A percentile compares a stretch with the other conserved stretches of the same genome.
Conservation (phyloP, 352 stramenopile genomes). For the Phytopythium delawarense region DNA sequence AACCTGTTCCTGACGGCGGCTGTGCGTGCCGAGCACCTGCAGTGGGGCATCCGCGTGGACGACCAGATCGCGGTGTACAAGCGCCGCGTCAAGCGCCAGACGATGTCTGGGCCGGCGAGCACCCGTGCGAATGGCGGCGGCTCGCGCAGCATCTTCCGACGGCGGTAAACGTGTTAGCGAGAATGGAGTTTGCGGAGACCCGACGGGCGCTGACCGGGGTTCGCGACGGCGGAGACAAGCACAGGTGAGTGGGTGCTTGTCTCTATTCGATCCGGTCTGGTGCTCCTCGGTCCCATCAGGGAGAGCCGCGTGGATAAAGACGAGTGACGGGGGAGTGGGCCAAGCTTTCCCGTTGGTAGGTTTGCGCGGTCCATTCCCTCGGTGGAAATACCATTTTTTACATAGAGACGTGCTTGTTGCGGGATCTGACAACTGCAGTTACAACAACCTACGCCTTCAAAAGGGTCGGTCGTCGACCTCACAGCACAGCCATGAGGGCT, state of each 20-base stretch:
- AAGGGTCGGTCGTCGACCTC: too few species aligned
- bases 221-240: neutral
- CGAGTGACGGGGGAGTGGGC: slow-evolving; percentile 2
- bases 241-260: neutral
- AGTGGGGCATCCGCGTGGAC: slow-evolving; percentile 87
- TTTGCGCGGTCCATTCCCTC: neutral
- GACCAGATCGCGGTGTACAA: slow-evolving; percentile 89
- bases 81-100: slow-evolving; percentile 72
- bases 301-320: slow-evolving; percentile 1
- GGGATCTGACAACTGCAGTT: too few species aligned
- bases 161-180: slow-evolving; percentile 38
- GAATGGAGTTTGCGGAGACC: neutral
- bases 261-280: neutral
- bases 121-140: slow-evolving; percentile 16
- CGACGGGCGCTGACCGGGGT: neutral
- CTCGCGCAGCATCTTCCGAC: slow-evolving; percentile 64
- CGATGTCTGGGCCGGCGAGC: slow-evolving; percentile 25
- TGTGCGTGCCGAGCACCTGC: slow-evolving; percentile 74
- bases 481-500: too few species aligned
- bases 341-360: slow-evolving; percentile 5
- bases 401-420: slow-evolving; percentile 1
- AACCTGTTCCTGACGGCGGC: slow-evolving; percentile 79
- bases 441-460: too few species aligned
- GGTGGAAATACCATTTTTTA: slow-evolving; percentile 6
- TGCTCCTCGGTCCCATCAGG: neutral